phyloP scores from a whole-genome alignment of 2,329 filamentous ascomycete species.

The Sporothrix variecibatus region DNA sequence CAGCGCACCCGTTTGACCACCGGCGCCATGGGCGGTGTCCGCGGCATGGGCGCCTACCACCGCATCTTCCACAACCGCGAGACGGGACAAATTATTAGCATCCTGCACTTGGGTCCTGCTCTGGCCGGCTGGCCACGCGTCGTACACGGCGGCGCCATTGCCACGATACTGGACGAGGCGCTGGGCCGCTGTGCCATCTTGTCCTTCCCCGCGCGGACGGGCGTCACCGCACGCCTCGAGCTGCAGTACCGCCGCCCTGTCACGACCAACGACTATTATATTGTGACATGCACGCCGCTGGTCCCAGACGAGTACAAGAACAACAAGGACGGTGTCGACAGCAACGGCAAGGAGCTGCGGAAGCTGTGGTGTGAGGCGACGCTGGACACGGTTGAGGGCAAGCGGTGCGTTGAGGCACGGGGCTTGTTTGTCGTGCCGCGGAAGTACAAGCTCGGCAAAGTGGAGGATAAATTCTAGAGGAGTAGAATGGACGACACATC shows the following conservation, averaged over 20 bases:
- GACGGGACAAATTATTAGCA: conserved; percentile 59
- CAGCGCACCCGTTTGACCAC: conserved; percentile 42
- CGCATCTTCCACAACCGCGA: conserved; percentile 63
- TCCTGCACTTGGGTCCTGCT: conserved; percentile 69
- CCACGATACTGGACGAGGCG: conserved; percentile 69
- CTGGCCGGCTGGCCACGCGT: conserved; percentile 70
- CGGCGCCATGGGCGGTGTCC: conserved; percentile 45
- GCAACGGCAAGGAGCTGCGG: conserved; percentile 42
- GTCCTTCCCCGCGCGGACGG: conserved; percentile 49
- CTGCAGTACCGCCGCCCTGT: conserved; percentile 66
- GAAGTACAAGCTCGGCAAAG: conserved; percentile 40
- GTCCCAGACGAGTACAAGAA: conserved; percentile 36
- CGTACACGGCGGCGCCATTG: conserved; percentile 70
- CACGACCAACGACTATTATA: conserved; percentile 62
- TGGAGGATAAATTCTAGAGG: conserved; percentile 29
- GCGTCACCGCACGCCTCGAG: conserved; percentile 59
- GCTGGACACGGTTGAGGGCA: conserved; percentile 58
- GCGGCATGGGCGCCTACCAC: conserved; percentile 53
- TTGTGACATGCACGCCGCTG: conserved; percentile 55
- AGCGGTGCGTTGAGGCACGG: conserved; percentile 59
- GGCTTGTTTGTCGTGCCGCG: conserved; percentile 62
- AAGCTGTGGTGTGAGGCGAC: conserved; percentile 57
- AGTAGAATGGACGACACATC: no score
- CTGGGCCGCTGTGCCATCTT: conserved; percentile 63
- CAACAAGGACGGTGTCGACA: conserved; percentile 32